Conservation (phyloP, 257 asterid species). For the Solanum etuberosum region DNA sequence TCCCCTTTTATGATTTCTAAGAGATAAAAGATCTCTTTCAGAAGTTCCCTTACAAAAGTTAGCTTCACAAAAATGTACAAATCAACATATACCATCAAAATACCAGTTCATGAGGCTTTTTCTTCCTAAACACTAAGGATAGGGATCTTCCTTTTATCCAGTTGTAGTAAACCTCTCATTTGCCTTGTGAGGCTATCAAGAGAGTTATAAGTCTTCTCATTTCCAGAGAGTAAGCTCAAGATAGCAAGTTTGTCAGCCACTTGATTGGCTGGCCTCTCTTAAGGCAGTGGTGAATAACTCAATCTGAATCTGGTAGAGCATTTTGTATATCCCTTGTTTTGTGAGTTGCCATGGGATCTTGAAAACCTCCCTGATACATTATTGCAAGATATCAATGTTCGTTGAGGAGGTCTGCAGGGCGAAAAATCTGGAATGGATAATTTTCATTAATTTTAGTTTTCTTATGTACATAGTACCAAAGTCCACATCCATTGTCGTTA, state of each 20-base stretch:
- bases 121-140: background rate
- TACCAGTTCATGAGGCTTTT: background rate
- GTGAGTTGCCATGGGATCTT: background rate
- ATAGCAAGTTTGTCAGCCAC: background rate
- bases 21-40: background rate
- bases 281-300: background rate
- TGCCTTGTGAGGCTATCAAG: background rate
- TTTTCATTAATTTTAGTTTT: background rate
- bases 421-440: background rate
- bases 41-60: background rate
- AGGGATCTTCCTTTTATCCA: background rate
- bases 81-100: background rate
- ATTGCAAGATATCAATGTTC: background rate
- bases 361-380: background rate
- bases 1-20: background rate
- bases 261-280: background rate
- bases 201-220: background rate
- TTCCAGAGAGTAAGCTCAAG: background rate
- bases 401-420: background rate
- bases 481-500: background rate
- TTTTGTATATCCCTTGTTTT: background rate
- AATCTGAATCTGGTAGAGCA: background rate
- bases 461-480: background rate
- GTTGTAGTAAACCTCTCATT: background rate
- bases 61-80: background rate